Evolutionary conservation across 371 early-diverging fungal genomes (phyloP).

Genomic region (Mucor plumbeus): DNA sequence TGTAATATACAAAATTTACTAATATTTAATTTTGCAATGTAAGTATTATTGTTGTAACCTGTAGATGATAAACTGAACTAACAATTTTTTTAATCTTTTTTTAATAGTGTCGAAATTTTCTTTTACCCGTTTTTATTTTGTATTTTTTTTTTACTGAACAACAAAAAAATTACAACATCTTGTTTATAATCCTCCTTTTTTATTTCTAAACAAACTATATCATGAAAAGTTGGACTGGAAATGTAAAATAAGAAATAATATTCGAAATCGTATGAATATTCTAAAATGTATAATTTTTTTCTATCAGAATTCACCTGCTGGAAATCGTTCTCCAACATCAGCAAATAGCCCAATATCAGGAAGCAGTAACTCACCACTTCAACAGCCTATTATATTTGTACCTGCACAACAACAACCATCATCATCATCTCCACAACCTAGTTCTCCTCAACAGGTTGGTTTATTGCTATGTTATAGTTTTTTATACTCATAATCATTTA

Average conservation of each 20-base stretch:
- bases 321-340: slow-evolving; percentile 9
- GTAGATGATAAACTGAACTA: not conserved
- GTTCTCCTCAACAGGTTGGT: slow-evolving; percentile 13
- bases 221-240: slow-evolving; percentile 30
- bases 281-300: not conserved
- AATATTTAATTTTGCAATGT: not conserved
- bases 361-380: slow-evolving; percentile 15
- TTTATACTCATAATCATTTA: not conserved
- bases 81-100: not conserved
- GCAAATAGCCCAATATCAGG: not conserved
- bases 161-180: not conserved
- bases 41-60: not conserved
- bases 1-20: not conserved
- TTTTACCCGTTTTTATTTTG: slow-evolving; percentile 4
- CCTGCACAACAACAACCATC: slow-evolving; percentile 22
- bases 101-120: not conserved
- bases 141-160: slow-evolving; percentile 2
- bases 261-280: not conserved
- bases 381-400: slow-evolving; percentile 20
- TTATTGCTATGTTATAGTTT: not conserved
- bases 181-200: slow-evolving; percentile 1
- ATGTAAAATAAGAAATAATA: slow-evolving; percentile 19
- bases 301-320: slow-evolving; percentile 15
- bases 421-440: not conserved
- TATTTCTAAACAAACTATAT: slow-evolving; percentile 4